Base-by-base conservation (phyloP, 345 rosid genomes). In the Orychophragmus violaceus region DNA sequence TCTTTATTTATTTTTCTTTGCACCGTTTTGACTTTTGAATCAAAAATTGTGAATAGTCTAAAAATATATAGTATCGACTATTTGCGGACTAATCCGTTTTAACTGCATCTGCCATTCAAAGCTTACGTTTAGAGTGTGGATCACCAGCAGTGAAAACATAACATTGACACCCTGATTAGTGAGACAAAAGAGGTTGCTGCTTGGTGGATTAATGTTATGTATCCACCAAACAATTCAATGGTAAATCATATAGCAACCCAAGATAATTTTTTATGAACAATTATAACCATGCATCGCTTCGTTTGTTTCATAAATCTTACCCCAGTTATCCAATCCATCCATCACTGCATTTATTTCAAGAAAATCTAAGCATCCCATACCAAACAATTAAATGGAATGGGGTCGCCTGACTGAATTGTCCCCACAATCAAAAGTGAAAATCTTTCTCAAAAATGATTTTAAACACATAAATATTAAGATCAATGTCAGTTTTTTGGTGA, bases 401-500 rank as follows among this genome's bases (percentile, higher is more conserved):
- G 46, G 46, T 41, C 46, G 21, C 8, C 39, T 56, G 63, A 27
- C 32, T 49, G 21, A 18, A 13, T 18, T 49, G 61, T 69, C 67
- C 62, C 49, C 28, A 62, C 48, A 42, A 17, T 62, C 12, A 44
- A 18, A 61, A 11, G 46, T 61, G 52, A 51, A 69, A 30, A 6
- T 41, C 13, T 21, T 51, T 70, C 5, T 17, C 5, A 12, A 21
- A 21, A 14, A 16, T 49, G 2, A n/a, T 14, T 5, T 25, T 8
- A 1, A 48, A n/a, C 14, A 8, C 13, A n/a, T 8, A 59, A 39
- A 39, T 2, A 5, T 50, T 17, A 23, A 23, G 28, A 1, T 21
- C 48, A 41, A 62, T 32, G 62, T 33, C 69, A 71, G 33, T 54
- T 56, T 21, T 21, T 39, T 39, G 45, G 18, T 39, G n/a, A 14